These are phyloP conservation scores for Coniosporium apollinis DNA, from an alignment of 495 filamentous ascomycete genomes.

Conservation along the genomic window DNA sequence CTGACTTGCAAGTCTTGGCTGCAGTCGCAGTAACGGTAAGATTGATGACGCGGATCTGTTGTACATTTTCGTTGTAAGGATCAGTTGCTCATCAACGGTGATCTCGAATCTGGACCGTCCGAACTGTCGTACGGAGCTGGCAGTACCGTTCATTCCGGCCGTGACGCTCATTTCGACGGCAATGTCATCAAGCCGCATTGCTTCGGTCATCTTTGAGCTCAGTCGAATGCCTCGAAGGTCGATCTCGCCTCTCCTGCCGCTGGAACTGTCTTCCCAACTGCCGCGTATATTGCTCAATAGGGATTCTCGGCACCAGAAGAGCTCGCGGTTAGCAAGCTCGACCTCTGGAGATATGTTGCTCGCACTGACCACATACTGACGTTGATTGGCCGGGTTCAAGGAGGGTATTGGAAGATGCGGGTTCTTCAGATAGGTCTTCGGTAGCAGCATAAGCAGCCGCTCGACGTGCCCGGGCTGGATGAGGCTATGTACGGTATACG, in stretches of 20 bases:
- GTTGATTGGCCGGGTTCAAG: conserved; percentile 55
- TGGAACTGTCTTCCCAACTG: conserved; percentile 48
- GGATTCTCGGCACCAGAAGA: conserved; percentile 85
- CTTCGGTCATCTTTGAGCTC: conserved; percentile 64
- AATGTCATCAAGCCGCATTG: conserved; percentile 65
- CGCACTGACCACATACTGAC: conserved; percentile 79
- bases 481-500: conserved; percentile 37
- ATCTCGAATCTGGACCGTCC: conserved; percentile 37
- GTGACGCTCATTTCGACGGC: conserved; percentile 45
- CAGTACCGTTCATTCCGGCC: conserved; percentile 6
- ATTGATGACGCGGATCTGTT: conserved; percentile 58
- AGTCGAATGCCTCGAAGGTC: conserved; percentile 62
- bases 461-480: conserved; percentile 64
- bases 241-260: conserved; percentile 45
- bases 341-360: conserved; percentile 60
- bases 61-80: conserved; percentile 45
- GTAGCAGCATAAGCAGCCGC: conserved; percentile 60
- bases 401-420: conserved; percentile 64
- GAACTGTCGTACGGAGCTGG: conserved; percentile 21
- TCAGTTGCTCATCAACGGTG: conserved; percentile 54
- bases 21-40: conserved; percentile 55
- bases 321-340: conserved; percentile 62
- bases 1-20: conserved; percentile 59
- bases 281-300: conserved; percentile 55
- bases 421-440: conserved; percentile 57